Base-by-base conservation (phyloP, 148 eudicot species). In the Nyssa sinensis region DNA sequence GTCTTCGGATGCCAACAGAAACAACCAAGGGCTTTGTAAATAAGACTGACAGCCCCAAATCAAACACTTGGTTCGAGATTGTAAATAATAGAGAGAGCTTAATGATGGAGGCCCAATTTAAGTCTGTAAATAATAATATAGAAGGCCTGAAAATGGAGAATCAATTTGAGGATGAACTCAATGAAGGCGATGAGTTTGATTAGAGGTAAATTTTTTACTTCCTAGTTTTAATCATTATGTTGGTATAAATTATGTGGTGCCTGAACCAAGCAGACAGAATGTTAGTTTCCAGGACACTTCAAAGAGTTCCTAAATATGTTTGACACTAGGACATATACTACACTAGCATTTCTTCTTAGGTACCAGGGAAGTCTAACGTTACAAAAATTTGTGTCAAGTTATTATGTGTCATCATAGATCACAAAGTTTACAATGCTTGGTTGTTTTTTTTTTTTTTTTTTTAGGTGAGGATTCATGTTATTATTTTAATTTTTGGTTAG, bases 21-120 rank as follows among this genome's bases (percentile, higher is more conserved):
- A 77, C 74, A 24, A 71, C 64, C 59, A 70, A 73, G 80, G 87
- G 85, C 79, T 67, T 66, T 90, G 90, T 90, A 87, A 74, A 88
- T 88, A 84, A 66, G 79, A 74, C 71, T 64, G 78, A 66, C 77
- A 27, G 83, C 88, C 90, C 85, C 69, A 81, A 51, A 72, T 70
- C 66, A 27, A 80, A 70, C 62, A 67, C 82, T 53, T 82, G 29
- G 85, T 81, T 76, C 78, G 86, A 86, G 74, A 44, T 58, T 88
- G 90, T 88, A 88, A 77, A 90, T 93, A 88, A 76, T 84, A 88
- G 82, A 74, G 85, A 84, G 37, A n/a, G n/a, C 83, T 75, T 76
- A 27, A 75, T n/a, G n/a, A n/a, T 31, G 67, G 87, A 83, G 64
- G 79, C 79, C 73, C 73, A 69, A 71, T 57, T 73, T 69, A 82